Base-by-base conservation (phyloP, 2,329 filamentous ascomycete species). In the Fusarium robinianum region DNA sequence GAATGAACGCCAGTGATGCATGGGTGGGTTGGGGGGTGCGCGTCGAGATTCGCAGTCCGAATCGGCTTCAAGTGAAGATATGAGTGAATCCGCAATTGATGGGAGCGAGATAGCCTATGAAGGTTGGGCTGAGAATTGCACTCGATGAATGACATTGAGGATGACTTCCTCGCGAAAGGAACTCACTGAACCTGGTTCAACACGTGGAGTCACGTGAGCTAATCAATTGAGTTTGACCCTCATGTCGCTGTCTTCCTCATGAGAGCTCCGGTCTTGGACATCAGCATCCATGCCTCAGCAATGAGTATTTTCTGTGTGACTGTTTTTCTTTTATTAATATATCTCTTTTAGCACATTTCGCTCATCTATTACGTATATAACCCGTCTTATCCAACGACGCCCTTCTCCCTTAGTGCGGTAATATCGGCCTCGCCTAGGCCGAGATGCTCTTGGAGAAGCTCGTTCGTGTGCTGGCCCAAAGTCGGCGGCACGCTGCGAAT, bases 391-490 rank as follows among this genome's bases (percentile, higher is more conserved):
- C 74, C 69, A 9, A 95, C 73, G 3, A 89, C 81, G 0, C 89
- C 89, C 35, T 82, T 78, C 21, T 74, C 70, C 60, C 77, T 87
- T 53, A 95, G 66, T 8, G 67, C 69, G 26, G 74, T 65, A 41
- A 96, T 85, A 35, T 85, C 77, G 1, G 67, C 68, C 32, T 75
- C 69, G 11, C 69, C 74, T 55, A 88, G 72, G 0, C 83, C 82
- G 12, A 94, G 68, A 15, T 90, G 64, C 16, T 79, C 77, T 14
- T 67, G 64, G 45, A 96, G 67, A 5, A 96, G 77, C 66, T 94
- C 87, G 55, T 89, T 76, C 0, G 90, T 96, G 67, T 96, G 90
- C 69, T 96, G 83, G 1, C 91, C 94, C 22, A 99, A 71, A 6
- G 85, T 87, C 1, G 94, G 94, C 12, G 94, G 94, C 17, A 88